Base-by-base conservation (phyloP, 225 moss, liverwort and hornwort genomes). In the Bryum argenteum region DNA sequence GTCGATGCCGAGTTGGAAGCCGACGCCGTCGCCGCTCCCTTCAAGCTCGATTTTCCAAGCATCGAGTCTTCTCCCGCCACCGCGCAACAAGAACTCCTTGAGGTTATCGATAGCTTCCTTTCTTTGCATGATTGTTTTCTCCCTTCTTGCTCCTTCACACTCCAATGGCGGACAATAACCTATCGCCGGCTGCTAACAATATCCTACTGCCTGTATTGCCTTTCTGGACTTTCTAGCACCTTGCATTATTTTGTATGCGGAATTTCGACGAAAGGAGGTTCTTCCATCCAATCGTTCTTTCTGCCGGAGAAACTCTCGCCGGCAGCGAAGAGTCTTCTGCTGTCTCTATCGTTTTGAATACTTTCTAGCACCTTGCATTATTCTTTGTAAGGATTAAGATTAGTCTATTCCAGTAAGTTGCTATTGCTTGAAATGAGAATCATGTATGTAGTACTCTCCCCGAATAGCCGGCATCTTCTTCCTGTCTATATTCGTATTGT, bases 41-140 rank as follows among this genome's bases (percentile, higher is more conserved):
- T 62, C 61, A 67, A 77, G 48, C 65, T 69, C 3, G 80, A 71
- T n/a, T 75, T 75, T 11, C 70, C 75, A 23, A 69, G 57, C 73
- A 51, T 63, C 71, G 55, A 67, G 15, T 56, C 66, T 11, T 56
- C 66, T 54, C 80, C 71, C 20, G 69, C 73, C 22, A 22, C 65
- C 13, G 22, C 65, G 8, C 14, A 5, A 48, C 48, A 48, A 48
- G 67, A 66, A 67, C 63, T 63, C 37, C 48, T 51, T 59, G 66
- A 75, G 74, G 74, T 75, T 23, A 6, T 38, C 44, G 53, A 43
- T 44, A 43, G 47, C 20, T 38, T 48, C 8, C 19, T 16, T 48
- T 21, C 67, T 12, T n/a, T 16, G 18, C 10, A 41, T 58, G 39
- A 41, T 17, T 63, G 64, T 70, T 54, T 42, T 8, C 20, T 47